Evolutionary conservation across 2,329 filamentous ascomycete genomes (phyloP).

Genomic region (Neofusicoccum cordaticola): DNA sequence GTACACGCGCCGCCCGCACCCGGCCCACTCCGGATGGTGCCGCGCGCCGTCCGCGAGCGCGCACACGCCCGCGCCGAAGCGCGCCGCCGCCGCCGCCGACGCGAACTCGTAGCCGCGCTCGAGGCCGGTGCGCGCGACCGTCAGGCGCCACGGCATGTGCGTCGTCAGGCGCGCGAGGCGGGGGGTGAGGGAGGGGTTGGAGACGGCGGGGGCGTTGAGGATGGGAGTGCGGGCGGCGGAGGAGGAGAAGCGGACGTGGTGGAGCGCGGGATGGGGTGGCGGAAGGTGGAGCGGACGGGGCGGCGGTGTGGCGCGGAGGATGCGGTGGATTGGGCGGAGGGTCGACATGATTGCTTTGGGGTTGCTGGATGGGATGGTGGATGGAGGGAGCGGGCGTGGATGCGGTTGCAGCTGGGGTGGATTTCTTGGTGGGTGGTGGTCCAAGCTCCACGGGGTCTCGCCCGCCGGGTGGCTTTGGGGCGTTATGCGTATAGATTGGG

Average conservation of each 20-base stretch:
- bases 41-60: neutral
- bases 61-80: neutral
- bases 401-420: too few species aligned
- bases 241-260: neutral
- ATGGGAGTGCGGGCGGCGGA: neutral
- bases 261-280: neutral
- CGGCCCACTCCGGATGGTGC: neutral
- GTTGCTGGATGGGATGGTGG: neutral
- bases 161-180: neutral
- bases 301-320: neutral
- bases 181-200: too few species aligned
- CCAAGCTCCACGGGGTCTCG: too few species aligned
- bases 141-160: neutral
- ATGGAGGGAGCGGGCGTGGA: too few species aligned
- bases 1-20: neutral
- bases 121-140: neutral
- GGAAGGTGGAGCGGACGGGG: neutral
- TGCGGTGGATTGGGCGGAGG: neutral
- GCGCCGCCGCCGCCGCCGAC: neutral
- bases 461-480: too few species aligned
- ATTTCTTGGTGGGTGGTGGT: too few species aligned
- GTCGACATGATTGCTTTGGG: neutral
- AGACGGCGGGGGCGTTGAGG: too few species aligned
- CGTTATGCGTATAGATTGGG: too few species aligned
- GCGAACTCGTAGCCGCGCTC: neutral